phyloP scores from a whole-genome alignment of 164 flowering plant genomes.

The Kalanchoe fedtschenkoi region DNA sequence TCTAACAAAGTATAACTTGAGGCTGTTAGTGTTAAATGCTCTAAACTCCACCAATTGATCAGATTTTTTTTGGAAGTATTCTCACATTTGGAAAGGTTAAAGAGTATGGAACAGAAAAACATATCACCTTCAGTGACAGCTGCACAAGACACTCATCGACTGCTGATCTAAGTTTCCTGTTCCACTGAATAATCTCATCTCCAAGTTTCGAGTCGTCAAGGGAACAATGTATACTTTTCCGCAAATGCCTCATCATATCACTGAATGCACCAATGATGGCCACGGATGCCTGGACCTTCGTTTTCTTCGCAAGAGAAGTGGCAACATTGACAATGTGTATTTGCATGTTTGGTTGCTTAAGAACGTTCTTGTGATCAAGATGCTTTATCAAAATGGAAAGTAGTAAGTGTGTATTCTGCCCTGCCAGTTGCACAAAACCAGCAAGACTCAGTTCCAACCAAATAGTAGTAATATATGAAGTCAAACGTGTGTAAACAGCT shows the following conservation, averaged over 20 bases:
- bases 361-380: constrained; percentile 87
- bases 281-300: constrained; percentile 60
- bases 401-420: constrained; percentile 64
- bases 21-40: too few species aligned
- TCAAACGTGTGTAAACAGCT: background rate
- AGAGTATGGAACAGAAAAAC: background rate
- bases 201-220: constrained; percentile 70
- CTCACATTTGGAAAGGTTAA: too few species aligned
- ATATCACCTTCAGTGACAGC: constrained; percentile 51
- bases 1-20: too few species aligned
- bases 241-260: constrained; percentile 78
- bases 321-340: constrained; percentile 66
- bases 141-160: constrained; percentile 83
- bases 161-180: constrained; percentile 44
- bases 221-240: constrained; percentile 76
- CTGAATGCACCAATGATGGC: constrained; percentile 70
- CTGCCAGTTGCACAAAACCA: constrained; percentile 25
- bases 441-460: background rate
- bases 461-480: background rate
- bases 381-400: constrained; percentile 80
- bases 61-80: too few species aligned
- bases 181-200: constrained; percentile 50
- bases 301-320: constrained; percentile 48
- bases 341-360: constrained; percentile 79
- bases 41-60: too few species aligned